A percentile compares a stretch with the other conserved stretches of the same genome.
Conservation (phyloP, 371 early-diverging fungal species). For the Globomyces sp. region DNA sequence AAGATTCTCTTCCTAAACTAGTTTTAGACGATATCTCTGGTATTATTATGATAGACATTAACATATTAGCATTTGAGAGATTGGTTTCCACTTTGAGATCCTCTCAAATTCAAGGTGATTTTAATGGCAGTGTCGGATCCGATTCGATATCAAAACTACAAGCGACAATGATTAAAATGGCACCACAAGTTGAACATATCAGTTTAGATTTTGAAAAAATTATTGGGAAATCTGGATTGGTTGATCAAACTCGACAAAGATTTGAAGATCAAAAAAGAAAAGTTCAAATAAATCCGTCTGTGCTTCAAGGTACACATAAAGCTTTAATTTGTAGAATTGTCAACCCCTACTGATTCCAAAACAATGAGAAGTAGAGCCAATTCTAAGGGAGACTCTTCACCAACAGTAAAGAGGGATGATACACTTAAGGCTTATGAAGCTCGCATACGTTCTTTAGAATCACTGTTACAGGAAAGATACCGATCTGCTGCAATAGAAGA, state of each 20-base stretch:
- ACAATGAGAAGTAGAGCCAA: too few relatives aligned
- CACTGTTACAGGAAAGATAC: slow-evolving; percentile 31
- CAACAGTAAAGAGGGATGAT: slow-evolving; percentile 23
- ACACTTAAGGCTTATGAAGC: slow-evolving; percentile 36
- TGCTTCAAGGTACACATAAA: neutral
- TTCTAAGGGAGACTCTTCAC: neutral
- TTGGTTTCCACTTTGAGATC: slow-evolving; percentile 29
- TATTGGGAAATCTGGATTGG: slow-evolving; percentile 38
- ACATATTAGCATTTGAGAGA: slow-evolving; percentile 28
- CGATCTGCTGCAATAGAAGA: slow-evolving; percentile 7
- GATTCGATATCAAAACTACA: slow-evolving; percentile 48
- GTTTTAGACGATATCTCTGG: slow-evolving; percentile 56
- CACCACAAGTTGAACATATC: slow-evolving; percentile 60
- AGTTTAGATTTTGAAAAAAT: slow-evolving; percentile 57
- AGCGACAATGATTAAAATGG: slow-evolving; percentile 53
- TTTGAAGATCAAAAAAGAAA: slow-evolving; percentile 39
- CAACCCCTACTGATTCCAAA: too few relatives aligned
- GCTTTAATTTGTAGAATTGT: neutral
- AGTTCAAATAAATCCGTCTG: slow-evolving; percentile 17
- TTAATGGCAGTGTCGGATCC: slow-evolving; percentile 18
- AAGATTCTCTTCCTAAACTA: slow-evolving; percentile 52
- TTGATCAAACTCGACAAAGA: slow-evolving; percentile 27
- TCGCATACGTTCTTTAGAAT: slow-evolving; percentile 34
- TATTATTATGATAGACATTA: slow-evolving; percentile 21
- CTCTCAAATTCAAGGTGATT: slow-evolving; percentile 15